phyloP scores from a whole-genome alignment of 2,329 filamentous ascomycete genomes.

The Pseudopithomyces maydicus region DNA sequence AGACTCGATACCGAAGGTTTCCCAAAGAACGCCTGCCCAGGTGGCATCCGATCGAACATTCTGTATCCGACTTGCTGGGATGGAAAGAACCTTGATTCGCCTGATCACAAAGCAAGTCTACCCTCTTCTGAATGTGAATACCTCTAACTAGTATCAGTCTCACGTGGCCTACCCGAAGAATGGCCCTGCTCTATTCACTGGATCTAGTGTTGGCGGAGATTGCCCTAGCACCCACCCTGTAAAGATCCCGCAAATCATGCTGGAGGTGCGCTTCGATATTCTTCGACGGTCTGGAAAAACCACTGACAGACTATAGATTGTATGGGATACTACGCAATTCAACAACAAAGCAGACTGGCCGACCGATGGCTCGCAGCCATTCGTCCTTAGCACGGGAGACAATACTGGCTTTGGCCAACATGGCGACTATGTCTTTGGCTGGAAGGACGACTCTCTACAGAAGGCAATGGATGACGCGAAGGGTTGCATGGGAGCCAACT shows the following conservation, averaged over 20 bases:
- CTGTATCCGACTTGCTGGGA: conserved; percentile 43
- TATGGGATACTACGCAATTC: conserved; percentile 51
- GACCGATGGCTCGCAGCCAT: conserved; percentile 32
- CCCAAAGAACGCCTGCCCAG: conserved; percentile 17
- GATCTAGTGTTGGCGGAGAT: conserved; percentile 35
- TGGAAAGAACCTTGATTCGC: conserved; percentile 55
- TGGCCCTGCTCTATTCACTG: conserved; percentile 28
- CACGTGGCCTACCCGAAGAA: conserved; percentile 53
- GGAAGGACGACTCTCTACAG: conserved; percentile 36
- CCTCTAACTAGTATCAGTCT: conserved; percentile 25
- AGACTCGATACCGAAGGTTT: conserved; percentile 21
- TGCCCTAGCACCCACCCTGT: conserved; percentile 52
- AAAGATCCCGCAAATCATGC: conserved; percentile 53
- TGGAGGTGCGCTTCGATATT: conserved; percentile 37
- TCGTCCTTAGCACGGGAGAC: conserved; percentile 31
- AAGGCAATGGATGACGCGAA: conserved; percentile 37
- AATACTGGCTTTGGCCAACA: conserved; percentile 27
- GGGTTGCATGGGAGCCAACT: conserved; percentile 34
- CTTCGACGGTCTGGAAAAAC: neutral
- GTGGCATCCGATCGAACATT: conserved; percentile 29
- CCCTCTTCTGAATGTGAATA: no score
- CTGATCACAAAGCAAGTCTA: conserved; percentile 54
- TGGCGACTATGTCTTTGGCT: conserved; percentile 38
- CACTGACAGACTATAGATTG: conserved; percentile 21
- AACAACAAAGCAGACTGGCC: conserved; percentile 42